phyloP scores from a whole-genome alignment of 1,284 basidiomycete genomes.

The Serendipita sp. region DNA sequence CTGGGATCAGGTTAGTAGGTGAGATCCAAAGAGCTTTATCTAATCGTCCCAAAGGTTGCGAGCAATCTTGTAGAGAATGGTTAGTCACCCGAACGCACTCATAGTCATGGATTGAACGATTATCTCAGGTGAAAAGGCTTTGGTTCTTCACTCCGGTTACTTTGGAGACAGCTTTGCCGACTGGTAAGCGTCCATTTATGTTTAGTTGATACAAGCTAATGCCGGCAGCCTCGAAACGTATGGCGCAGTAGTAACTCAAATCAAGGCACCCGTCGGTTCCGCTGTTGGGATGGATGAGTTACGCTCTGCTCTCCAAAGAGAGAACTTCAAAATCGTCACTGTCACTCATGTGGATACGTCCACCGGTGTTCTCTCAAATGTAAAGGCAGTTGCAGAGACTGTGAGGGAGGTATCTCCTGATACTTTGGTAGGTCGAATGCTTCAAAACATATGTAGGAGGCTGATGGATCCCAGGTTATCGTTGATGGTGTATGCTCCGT shows the following conservation, averaged over 20 bases:
- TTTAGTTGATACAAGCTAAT: constrained; percentile 2
- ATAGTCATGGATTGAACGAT: constrained; percentile 34
- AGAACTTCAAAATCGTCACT: constrained; percentile 83
- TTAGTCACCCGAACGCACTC: background rate
- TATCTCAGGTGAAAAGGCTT: constrained; percentile 3
- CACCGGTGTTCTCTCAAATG: constrained; percentile 79
- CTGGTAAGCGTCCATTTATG: constrained; percentile 33
- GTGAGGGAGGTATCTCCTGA: constrained; percentile 74
- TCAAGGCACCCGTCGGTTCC: constrained; percentile 73
- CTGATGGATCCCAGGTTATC: constrained; percentile 36
- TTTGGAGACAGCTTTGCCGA: constrained; percentile 79
- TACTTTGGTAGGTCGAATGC: constrained; percentile 44
- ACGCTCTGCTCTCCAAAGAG: constrained; percentile 60
- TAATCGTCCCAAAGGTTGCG: constrained; percentile 36
- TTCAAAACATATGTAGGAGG: constrained; percentile 6
- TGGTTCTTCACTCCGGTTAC: constrained; percentile 59
- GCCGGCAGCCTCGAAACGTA: constrained; percentile 62
- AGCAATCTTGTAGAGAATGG: constrained; percentile 57
- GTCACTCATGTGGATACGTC: constrained; percentile 94
- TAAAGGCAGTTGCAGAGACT: constrained; percentile 61
- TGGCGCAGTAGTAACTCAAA: constrained; percentile 78
- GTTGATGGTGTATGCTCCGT: constrained; percentile 93
- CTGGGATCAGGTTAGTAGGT: constrained; percentile 59
- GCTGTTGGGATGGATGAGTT: constrained; percentile 52
- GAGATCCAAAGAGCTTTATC: constrained; percentile 4